Evolutionary conservation across 2,329 filamentous ascomycete species (phyloP).

Genomic region (Fusarium armeniacum): DNA sequence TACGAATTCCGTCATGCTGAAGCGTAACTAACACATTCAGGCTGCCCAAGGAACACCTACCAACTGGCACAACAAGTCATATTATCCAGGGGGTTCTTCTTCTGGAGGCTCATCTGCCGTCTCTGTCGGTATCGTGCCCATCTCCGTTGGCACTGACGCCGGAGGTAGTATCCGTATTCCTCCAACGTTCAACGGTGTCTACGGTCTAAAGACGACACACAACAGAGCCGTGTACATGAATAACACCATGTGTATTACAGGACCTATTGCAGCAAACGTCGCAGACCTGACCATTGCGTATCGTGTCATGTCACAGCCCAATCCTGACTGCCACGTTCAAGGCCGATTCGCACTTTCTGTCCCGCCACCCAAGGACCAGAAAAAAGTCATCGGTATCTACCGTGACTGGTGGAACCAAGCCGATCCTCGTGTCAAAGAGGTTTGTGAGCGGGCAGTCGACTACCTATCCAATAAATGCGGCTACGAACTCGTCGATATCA

Average conservation of each 20-base stretch:
- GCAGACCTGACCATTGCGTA: slow-evolving; percentile 87
- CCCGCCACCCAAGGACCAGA: slow-evolving; percentile 58
- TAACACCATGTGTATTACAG: slow-evolving; percentile 72
- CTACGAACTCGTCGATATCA: slow-evolving; percentile 70
- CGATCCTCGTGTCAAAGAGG: slow-evolving; percentile 71
- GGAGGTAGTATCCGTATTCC: slow-evolving; percentile 84
- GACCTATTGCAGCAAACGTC: slow-evolving; percentile 82
- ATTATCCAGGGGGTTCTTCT: slow-evolving; percentile 86
- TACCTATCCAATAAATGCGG: slow-evolving; percentile 66
- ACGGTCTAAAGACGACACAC: slow-evolving; percentile 84
- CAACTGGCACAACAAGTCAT: slow-evolving; percentile 81
- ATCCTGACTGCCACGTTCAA: slow-evolving; percentile 73
- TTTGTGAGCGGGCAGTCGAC: slow-evolving; percentile 73
- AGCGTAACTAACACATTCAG: slow-evolving; percentile 59
- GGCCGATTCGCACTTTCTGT: slow-evolving; percentile 72
- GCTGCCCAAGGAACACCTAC: slow-evolving; percentile 78
- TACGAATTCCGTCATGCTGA: neutral
- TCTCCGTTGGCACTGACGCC: slow-evolving; percentile 80
- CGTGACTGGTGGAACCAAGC: slow-evolving; percentile 65
- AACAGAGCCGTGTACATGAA: slow-evolving; percentile 73
- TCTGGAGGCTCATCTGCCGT: slow-evolving; percentile 81
- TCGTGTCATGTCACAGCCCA: slow-evolving; percentile 80
- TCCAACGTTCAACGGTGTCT: slow-evolving; percentile 81
- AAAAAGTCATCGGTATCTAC: slow-evolving; percentile 79
- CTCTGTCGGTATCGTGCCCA: slow-evolving; percentile 78